Evolutionary conservation across 345 rosid species (phyloP), one percentile per base, ranked within the genome.

Genomic region (Gossypium rotundifolium): DNA sequence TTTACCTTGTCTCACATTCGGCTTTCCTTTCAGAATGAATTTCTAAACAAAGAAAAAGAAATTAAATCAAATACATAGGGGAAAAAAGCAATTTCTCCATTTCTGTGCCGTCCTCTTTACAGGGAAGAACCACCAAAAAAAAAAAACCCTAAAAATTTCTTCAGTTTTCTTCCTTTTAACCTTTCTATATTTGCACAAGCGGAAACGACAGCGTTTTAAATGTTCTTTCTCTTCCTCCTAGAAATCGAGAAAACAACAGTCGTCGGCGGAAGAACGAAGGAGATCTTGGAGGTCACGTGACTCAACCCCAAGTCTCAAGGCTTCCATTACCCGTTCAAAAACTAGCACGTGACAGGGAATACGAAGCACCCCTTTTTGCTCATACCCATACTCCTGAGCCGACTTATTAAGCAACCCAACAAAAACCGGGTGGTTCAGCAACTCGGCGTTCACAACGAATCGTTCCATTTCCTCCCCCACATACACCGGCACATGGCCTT

Each of bases 251-350:
- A 59, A 59, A 1, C 63, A 59, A 4, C 63, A 59, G 63, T 59
- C 63, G 63, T 59, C 63, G 63, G 63, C 25, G 63, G 25, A 60
- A 27, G 64, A 60, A 27, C 64, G n/a, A 12, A 59, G 64, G 42
- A 60, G 64, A 12, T 60, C 64, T 60, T 60, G 64, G 18, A 60
- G 64, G 64, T 60, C 64, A 60, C 64, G 64, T 60, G 64, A 60
- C n/a, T 60, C 64, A 29, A 27, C 64, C 40, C 64, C 64, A 27
- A 25, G 64, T 60, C 64, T 60, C 64, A 60, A 60, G n/a, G 64
- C 64, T 60, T 60, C 64, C 64, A 60, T 25, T 5, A 60, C 64
- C 64, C 64, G 17, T 60, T 60, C 64, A n/a, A 60, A 60, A 25
- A 60, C 64, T 38, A 60, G 40, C 64, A 60, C 64, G 64, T 60